Percentiles rank a stretch among this genome's conserved stretches.
Evolutionary conservation across 352 stramenopile genomes (phyloP).

Genomic region (Globisporangium alternatum): DNA sequence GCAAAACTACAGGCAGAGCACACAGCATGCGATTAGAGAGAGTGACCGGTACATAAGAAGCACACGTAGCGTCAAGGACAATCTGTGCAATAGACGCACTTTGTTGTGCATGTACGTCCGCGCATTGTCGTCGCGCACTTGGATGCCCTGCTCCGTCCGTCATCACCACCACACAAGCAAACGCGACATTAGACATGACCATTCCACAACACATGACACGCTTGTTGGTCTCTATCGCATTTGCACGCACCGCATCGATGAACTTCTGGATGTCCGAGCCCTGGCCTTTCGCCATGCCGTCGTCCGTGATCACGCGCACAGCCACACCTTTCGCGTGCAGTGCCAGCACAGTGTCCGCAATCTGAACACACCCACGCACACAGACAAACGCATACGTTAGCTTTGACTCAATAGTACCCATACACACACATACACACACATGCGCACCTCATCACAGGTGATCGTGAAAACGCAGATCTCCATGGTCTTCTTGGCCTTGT

Average conservation of each 20-base stretch:
- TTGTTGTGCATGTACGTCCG: conserved; percentile 75
- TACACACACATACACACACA: not conserved
- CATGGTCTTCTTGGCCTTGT: conserved; percentile 40
- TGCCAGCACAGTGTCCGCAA: conserved; percentile 54
- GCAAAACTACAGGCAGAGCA: conserved; percentile 39
- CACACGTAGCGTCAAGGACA: not conserved
- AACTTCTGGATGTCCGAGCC: conserved; percentile 77
- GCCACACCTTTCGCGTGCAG: conserved; percentile 46
- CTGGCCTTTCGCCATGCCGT: conserved; percentile 49
- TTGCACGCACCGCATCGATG: conserved; percentile 48
- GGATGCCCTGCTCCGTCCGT: conserved; percentile 47
- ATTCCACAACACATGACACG: not conserved
- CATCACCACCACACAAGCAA: not conserved
- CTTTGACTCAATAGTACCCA: not conserved
- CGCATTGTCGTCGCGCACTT: conserved; percentile 54
- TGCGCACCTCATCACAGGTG: conserved; percentile 51
- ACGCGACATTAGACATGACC: not conserved
- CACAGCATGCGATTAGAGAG: not conserved
- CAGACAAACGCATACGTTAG: conserved; percentile 1
- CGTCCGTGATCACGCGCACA: conserved; percentile 66
- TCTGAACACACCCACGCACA: conserved; percentile 29
- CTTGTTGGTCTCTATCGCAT: not conserved
- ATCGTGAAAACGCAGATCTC: conserved; percentile 78
- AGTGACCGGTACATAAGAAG: not conserved
- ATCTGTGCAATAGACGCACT: too few relatives aligned